Evolutionary conservation across 768 basidiomycete genomes (phyloP), one percentile per base, ranked within the genome.

Genomic region (Pluteus cervinus): DNA sequence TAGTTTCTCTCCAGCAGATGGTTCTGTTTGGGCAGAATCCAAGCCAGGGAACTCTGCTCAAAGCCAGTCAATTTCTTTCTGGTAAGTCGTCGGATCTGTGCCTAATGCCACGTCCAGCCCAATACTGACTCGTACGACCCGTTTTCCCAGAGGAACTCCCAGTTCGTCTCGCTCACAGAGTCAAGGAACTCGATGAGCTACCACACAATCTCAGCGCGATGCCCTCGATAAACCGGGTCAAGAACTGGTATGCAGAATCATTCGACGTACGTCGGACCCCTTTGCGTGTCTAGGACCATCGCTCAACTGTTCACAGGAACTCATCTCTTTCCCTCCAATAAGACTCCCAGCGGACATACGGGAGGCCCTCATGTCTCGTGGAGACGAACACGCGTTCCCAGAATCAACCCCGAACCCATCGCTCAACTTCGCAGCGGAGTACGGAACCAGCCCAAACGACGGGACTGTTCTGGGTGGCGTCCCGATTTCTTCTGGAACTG

Each of bases 191-290:
- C 20, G 91, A 97, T 48, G 80, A 87, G 47, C 73, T 99, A 3
- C 96, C 96, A 0, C 87, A 97, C 61, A 85, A 88, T 39, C 71
- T 99, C 35, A 82, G 81, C 50, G 75, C 76, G 31, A 96, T 96
- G 94, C 79, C 84, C 0, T 86, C 85, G 25, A 97, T 99, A 46
- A 77, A 80, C 41, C 92, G 87, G 55, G 88, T 99, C 42, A 93
- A 92, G 66, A 84, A 94, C 52, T 99, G 96, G 96, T 99, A 99
- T 59, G 94, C 94, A 1, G 90, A 98, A 66, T 90, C 87, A 11
- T 98, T 99, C 58, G 88, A 98, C 75, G 94, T 93, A 37, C 36
- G 80, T 64, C 22, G 37, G 21, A 29, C 14, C 12, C 29, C 14
- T 18, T 10, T 22, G 23, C n/a, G 17, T 18, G 29, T 37, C 39